Evolutionary conservation across 768 basidiomycete genomes (phyloP).

Genomic region (Dentipellis sp.): DNA sequence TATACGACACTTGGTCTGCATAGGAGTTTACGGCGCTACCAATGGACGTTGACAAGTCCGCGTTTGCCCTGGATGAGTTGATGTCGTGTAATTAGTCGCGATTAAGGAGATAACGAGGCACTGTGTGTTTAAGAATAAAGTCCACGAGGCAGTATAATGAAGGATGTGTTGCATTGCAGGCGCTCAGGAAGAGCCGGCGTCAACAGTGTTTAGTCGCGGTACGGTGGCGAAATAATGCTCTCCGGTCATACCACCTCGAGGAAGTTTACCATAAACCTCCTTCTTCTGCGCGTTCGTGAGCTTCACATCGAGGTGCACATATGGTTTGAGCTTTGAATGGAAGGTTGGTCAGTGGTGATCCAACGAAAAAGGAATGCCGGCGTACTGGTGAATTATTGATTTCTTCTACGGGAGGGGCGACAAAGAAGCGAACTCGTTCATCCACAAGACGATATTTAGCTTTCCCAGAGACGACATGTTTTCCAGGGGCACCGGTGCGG

Average conservation of each 20-base stretch:
- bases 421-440: slow-evolving; percentile 74
- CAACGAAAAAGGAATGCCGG: slow-evolving; percentile 2
- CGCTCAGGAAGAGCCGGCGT: too few relatives aligned
- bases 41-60: too few relatives aligned
- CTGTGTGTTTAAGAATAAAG: too few relatives aligned
- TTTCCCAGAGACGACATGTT: slow-evolving; percentile 68
- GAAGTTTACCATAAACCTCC: slow-evolving; percentile 25
- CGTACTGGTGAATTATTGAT: slow-evolving; percentile 51
- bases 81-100: too few relatives aligned
- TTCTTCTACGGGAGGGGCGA: slow-evolving; percentile 66
- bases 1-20: too few relatives aligned
- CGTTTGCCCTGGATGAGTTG: too few relatives aligned
- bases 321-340: slow-evolving; percentile 52
- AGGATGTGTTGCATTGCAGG: too few relatives aligned
- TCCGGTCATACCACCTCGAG: slow-evolving; percentile 22
- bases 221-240: slow-evolving; percentile 22
- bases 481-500: slow-evolving; percentile 83
- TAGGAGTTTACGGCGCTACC: too few relatives aligned
- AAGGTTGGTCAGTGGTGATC: neutral
- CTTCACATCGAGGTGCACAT: slow-evolving; percentile 42
- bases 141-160: too few relatives aligned
- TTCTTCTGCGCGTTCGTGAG: slow-evolving; percentile 21
- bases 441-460: slow-evolving; percentile 78
- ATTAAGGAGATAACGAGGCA: too few relatives aligned
- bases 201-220: neutral